Percentiles rank a stretch among this genome's conserved stretches.
phyloP scores from a whole-genome alignment of 75 land plant species.

The Sequoiadendron giganteum region DNA sequence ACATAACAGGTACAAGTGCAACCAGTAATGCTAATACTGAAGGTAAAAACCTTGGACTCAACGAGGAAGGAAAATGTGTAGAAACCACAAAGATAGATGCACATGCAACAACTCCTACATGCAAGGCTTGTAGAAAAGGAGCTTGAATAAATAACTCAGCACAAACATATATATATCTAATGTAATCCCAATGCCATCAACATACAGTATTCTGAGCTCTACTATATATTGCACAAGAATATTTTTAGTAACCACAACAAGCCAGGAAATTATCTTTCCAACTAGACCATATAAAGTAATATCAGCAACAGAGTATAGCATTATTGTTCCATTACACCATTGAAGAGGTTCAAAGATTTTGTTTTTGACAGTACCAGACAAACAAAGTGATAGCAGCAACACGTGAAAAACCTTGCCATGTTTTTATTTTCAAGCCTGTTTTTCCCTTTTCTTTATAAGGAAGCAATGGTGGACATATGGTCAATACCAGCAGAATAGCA shows the following conservation, averaged over 20 bases:
- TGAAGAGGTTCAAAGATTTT: constrained; percentile 86
- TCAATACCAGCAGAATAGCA: constrained; percentile 66
- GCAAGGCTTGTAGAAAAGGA: no score
- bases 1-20: constrained; percentile 87
- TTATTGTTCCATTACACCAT: constrained; percentile 64
- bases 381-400: constrained; percentile 67
- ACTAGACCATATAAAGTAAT: no score
- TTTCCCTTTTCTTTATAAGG: constrained; percentile 90
- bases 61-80: constrained; percentile 89
- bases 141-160: no score
- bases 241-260: no score
- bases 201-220: no score
- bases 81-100: constrained; percentile 82
- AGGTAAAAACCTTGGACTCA: constrained; percentile 57
- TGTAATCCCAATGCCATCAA: no score
- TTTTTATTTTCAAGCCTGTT: constrained; percentile 77
- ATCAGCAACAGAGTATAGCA: no score
- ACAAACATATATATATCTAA: no score
- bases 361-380: constrained; percentile 74
- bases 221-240: no score
- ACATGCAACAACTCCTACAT: constrained; percentile 22
- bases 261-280: no score
- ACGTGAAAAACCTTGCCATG: constrained; percentile 90
- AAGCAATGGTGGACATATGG: constrained; percentile 89
- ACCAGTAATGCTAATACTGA: constrained; percentile 91